Evolutionary conservation across 345 rosid genomes (phyloP).

Genomic region (Lepidium africanum): DNA sequence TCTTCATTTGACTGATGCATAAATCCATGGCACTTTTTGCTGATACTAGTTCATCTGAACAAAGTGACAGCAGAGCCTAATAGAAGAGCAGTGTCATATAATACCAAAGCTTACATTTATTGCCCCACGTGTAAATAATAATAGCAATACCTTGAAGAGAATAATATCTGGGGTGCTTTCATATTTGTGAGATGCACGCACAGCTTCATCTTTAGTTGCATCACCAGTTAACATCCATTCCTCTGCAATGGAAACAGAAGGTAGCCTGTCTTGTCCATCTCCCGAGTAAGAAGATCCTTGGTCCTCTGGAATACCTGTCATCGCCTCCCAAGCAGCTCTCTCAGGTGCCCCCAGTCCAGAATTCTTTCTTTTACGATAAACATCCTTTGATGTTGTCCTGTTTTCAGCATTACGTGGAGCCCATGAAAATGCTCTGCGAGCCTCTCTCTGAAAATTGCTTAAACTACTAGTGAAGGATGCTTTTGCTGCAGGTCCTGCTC

Average conservation of each 20-base stretch:
- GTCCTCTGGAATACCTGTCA: slow-evolving; percentile 92
- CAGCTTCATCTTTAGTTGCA: slow-evolving; percentile 63
- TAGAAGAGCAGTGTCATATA: slow-evolving; percentile 26
- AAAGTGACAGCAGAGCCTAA: slow-evolving; percentile 86
- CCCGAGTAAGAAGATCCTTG: slow-evolving; percentile 46
- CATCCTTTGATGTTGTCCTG: slow-evolving; percentile 69
- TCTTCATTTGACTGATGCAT: slow-evolving; percentile 80
- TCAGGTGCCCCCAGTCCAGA: slow-evolving; percentile 76
- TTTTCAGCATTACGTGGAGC: slow-evolving; percentile 80
- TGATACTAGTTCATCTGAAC: slow-evolving; percentile 81
- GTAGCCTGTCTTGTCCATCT: slow-evolving; percentile 85
- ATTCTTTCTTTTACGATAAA: slow-evolving; percentile 76
- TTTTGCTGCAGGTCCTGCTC: slow-evolving; percentile 50
- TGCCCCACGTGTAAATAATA: slow-evolving; percentile 6
- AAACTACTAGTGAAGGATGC: slow-evolving; percentile 77
- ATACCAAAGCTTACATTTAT: neutral
- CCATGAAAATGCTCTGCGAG: slow-evolving; percentile 97
- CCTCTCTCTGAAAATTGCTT: slow-evolving; percentile 88
- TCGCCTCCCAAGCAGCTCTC: slow-evolving; percentile 92
- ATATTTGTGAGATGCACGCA: slow-evolving; percentile 80
- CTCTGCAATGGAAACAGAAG: slow-evolving; percentile 80
- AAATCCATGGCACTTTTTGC: slow-evolving; percentile 78
- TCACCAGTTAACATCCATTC: slow-evolving; percentile 96
- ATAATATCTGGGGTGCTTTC: slow-evolving; percentile 90
- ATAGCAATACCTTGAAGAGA: slow-evolving; percentile 71